Evolutionary conservation across 768 basidiomycete genomes (phyloP), one percentile per base, ranked within the genome.

Genomic region (Flagelloscypha sp.): DNA sequence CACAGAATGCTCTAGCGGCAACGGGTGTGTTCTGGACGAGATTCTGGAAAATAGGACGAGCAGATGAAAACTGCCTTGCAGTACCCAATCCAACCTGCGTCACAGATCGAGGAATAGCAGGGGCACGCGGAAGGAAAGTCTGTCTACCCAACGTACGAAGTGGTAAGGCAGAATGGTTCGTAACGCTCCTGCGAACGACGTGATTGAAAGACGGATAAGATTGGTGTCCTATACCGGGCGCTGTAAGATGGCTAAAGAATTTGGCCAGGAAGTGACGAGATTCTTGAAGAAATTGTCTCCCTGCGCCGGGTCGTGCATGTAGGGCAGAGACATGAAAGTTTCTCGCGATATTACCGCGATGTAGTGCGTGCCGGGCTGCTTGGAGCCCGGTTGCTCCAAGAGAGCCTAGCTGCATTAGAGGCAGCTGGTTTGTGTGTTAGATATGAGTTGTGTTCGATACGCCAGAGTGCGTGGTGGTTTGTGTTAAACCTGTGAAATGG

Each of bases 11-110:
- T 18, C 88, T 72, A 7, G 71, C 72, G 1, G 75, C 68, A n/a
- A 92, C 58, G 6, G 88, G 87, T 1, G 85, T 76, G 48, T 87
- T 87, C 52, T 87, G 73, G 2, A 76, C 75, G 27, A 92, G 55
- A 51, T 83, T 78, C 53, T 86, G 78, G 63, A 89, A 88, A 28
- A 88, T 68, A 3, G 83, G 81, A 2, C 80, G 74, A 8, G 67
- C 70, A 3, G 77, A 72, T 16, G 77, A 76, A 54, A 90, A 92
- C 48, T 76, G 84, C 24, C 87, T 66, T 0, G 79, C 83, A 0
- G 74, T 70, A 24, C 84, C 83, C 3, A 92, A 64, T 4, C 88
- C 88, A 15, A 90, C 71, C 42, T 85, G 79, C 0, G 71, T 55
- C 19, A 82, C 56, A 31, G 58, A 58, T 13, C 72, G 56, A 6